Conservation (phyloP, 306 rosid species). For the Corylus avellana region DNA sequence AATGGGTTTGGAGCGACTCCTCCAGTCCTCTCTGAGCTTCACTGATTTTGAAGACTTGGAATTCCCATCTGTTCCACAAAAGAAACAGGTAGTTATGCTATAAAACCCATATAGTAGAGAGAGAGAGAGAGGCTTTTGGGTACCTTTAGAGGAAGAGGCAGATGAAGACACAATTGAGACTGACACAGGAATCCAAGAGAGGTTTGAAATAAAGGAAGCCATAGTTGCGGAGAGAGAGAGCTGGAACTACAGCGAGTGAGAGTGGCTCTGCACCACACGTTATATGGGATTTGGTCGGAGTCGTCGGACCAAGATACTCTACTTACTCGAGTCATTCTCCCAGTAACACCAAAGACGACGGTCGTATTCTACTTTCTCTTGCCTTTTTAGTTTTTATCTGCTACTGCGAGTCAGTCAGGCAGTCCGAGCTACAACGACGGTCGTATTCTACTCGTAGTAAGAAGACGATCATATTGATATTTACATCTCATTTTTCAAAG, state of each 20-base stretch:
- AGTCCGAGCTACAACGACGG: too few species aligned
- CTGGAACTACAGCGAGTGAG: neutral
- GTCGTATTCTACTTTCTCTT: neutral
- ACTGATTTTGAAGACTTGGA: slow-evolving; percentile 39
- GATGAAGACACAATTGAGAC: slow-evolving; percentile 47
- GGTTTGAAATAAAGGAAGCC: slow-evolving; percentile 53
- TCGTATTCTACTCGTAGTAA: too few species aligned
- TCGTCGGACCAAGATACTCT: neutral
- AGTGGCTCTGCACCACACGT: neutral
- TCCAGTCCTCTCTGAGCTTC: slow-evolving; percentile 77
- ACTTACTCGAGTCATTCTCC: too few species aligned
- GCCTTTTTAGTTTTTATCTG: too few species aligned
- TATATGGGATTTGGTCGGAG: neutral
- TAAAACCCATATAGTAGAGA: neutral
- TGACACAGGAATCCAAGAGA: slow-evolving; percentile 47
- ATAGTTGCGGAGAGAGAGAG: slow-evolving; percentile 27
- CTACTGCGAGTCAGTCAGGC: too few species aligned
- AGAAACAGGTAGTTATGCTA: neutral
- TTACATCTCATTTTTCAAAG: too few species aligned
- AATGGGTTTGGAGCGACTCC: slow-evolving; percentile 79
- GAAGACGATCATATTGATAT: too few species aligned
- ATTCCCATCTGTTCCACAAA: slow-evolving; percentile 42
- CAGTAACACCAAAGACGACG: neutral
- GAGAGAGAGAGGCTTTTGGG: neutral
- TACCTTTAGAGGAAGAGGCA: slow-evolving; percentile 62